Evolutionary conservation across 306 rosid species (phyloP).

Genomic region (Acacia acuminata): DNA sequence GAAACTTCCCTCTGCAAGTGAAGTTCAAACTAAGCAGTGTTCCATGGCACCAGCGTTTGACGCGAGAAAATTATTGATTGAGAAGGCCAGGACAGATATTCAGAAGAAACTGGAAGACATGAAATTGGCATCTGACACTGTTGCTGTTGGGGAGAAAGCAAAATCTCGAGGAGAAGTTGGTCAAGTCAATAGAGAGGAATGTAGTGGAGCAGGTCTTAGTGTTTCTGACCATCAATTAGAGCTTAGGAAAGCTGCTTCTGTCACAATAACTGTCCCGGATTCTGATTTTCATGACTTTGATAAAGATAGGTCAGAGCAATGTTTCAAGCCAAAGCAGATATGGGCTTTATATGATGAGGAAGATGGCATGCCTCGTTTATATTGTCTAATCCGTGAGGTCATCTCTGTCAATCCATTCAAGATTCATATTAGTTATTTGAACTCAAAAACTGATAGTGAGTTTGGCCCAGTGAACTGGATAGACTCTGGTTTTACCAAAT

Average conservation of each 20-base stretch:
- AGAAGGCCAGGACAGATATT: conserved; percentile 83
- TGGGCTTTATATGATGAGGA: conserved; percentile 99
- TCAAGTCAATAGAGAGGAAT: conserved; percentile 43
- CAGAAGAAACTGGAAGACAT: conserved; percentile 78
- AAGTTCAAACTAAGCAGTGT: conserved; percentile 58
- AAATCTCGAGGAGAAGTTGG: conserved; percentile 47
- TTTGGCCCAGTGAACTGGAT: conserved; percentile 88
- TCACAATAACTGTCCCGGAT: conserved; percentile 80
- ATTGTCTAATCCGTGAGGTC: conserved; percentile 93
- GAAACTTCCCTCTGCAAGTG: conserved; percentile 45
- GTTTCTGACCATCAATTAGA: conserved; percentile 51
- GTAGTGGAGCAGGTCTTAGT: conserved; percentile 37
- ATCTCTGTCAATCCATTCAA: conserved; percentile 83
- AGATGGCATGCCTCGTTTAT: conserved; percentile 98
- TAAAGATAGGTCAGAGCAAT: conserved; percentile 87
- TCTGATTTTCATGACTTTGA: conserved; percentile 97
- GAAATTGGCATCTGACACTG: conserved; percentile 54
- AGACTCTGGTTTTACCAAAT: conserved; percentile 88
- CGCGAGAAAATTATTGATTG: conserved; percentile 76
- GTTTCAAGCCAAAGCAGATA: conserved; percentile 95
- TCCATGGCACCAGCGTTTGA: conserved; percentile 77
- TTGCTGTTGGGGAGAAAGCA: conserved; percentile 39
- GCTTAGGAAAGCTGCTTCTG: conserved; percentile 50
- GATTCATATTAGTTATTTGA: conserved; percentile 80
- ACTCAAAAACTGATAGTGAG: conserved; percentile 88